phyloP scores from a whole-genome alignment of 2,329 filamentous ascomycete species.

The Remersonia thermophila region DNA sequence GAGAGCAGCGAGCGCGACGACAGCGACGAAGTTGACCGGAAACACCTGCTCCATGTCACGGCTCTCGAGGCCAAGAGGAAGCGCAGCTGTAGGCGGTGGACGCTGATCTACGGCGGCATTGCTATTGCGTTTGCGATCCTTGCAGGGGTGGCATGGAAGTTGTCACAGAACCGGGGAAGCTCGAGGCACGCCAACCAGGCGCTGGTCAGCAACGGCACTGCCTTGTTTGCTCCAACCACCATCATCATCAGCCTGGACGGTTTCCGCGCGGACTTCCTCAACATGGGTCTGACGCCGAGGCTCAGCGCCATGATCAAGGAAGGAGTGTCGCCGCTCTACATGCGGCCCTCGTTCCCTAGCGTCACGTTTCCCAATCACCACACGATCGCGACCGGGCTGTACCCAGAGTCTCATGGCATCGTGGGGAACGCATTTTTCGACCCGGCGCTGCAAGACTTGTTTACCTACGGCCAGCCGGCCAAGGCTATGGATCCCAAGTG shows the following conservation, averaged over 20 bases:
- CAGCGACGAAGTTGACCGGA: conserved; percentile 46
- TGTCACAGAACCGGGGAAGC: conserved; percentile 33
- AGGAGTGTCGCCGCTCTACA: conserved; percentile 82
- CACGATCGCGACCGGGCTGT: conserved; percentile 80
- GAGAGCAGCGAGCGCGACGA: conserved; percentile 49
- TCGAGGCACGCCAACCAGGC: conserved; percentile 17
- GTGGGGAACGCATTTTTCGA: conserved; percentile 97
- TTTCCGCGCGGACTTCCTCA: conserved; percentile 87
- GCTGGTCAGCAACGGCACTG: conserved; percentile 65
- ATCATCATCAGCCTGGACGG: conserved; percentile 90
- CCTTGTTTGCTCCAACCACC: conserved; percentile 80
- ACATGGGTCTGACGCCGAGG: conserved; percentile 70
- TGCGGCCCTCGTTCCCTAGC: conserved; percentile 88
- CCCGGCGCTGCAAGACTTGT: conserved; percentile 60
- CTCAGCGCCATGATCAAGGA: conserved; percentile 66
- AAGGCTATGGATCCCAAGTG: conserved; percentile 75
- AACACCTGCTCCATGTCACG: conserved; percentile 35
- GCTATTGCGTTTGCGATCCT: conserved; percentile 43
- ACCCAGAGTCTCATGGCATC: conserved; percentile 85
- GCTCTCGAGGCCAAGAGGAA: conserved; percentile 36
- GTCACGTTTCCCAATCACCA: conserved; percentile 97
- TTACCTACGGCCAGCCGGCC: conserved; percentile 70
- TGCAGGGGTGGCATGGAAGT: conserved; percentile 45
- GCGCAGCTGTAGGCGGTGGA: conserved; percentile 41
- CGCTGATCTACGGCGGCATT: conserved; percentile 40